Evolutionary conservation across 768 basidiomycete genomes (phyloP).

Genomic region (Pleurotus platypus): DNA sequence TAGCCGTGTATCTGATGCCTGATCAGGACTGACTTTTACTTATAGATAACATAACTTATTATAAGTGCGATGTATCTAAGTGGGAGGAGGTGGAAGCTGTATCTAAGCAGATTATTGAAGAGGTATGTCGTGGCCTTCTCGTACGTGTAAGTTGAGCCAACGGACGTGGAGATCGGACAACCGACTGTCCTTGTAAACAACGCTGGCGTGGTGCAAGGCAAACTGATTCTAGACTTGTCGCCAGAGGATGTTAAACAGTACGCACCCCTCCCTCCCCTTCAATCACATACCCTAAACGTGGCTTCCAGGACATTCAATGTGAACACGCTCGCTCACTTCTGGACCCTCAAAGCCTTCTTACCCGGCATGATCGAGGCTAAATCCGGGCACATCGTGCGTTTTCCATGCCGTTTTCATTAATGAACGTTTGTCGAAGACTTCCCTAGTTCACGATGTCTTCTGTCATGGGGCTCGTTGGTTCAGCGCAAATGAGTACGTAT

Average conservation of each 20-base stretch:
- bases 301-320: slow-evolving; percentile 76
- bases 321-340: slow-evolving; percentile 88
- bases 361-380: slow-evolving; percentile 80
- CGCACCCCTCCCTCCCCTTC: slow-evolving; percentile 4
- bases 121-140: slow-evolving; percentile 40
- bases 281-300: too few species aligned
- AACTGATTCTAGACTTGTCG: slow-evolving; percentile 73
- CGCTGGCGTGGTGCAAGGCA: slow-evolving; percentile 92
- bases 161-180: slow-evolving; percentile 61
- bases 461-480: slow-evolving; percentile 65
- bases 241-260: slow-evolving; percentile 82
- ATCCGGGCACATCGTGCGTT: slow-evolving; percentile 78
- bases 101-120: slow-evolving; percentile 69
- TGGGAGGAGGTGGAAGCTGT: slow-evolving; percentile 80
- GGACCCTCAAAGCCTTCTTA: slow-evolving; percentile 90
- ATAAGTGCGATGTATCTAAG: slow-evolving; percentile 89
- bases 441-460: slow-evolving; percentile 75
- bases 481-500: slow-evolving; percentile 71
- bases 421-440: slow-evolving; percentile 11
- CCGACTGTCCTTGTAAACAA: slow-evolving; percentile 93
- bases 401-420: slow-evolving; percentile 5
- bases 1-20: not conserved
- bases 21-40: slow-evolving; percentile 1
- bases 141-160: not conserved
- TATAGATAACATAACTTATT: slow-evolving; percentile 76